Base-by-base conservation (phyloP, 169 alveolate species). In the Eimeria mitis region DNA sequence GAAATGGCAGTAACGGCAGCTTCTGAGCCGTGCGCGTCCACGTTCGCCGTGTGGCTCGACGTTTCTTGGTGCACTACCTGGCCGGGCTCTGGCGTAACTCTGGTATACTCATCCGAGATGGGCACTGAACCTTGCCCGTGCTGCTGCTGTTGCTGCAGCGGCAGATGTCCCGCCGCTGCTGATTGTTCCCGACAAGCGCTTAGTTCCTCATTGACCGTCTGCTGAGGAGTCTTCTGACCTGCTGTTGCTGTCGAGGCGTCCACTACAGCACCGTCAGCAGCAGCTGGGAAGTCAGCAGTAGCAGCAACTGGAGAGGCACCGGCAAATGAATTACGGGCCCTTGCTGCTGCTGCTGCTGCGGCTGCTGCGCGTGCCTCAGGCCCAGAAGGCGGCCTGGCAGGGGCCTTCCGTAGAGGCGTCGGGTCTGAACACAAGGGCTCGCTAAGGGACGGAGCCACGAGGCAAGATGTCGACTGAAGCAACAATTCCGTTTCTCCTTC, bases 381-480 rank as follows among this genome's bases (percentile, higher is more conserved):
- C 28, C 78, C 63, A 37, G 91, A n/a, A 8, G 75, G 91, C 21
- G 81, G 92, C 47, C 61, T 49, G 31, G 61, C 65, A 63, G 92
- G 92, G 49, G 92, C 65, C 81, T 87, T 87, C 79, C 92, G 78
- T 13, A 61, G 61, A 34, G 92, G 92, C 47, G 92, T 87, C 49
- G 92, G 81, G 23, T 87, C 92, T 28, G 92, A 81, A 37, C 54
- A 49, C 54, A 63, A 25, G 28, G 92, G 92, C 68, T 87, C 92
- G 47, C 81, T 87, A 7, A 87, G 78, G 59, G 78, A 47, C 81
- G 92, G 92, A 13, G 81, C 81, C 47, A 87, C 78, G 28, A 87
- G 83, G 47, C 92, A 59, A 23, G 59, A 23, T 9, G 92, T 28
- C 3, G 92, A 40, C 34, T 21, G 92, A 52, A 87, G 81, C 63